phyloP scores from a whole-genome alignment of 345 rosid genomes.

The Zanthoxylum bungeanum region DNA sequence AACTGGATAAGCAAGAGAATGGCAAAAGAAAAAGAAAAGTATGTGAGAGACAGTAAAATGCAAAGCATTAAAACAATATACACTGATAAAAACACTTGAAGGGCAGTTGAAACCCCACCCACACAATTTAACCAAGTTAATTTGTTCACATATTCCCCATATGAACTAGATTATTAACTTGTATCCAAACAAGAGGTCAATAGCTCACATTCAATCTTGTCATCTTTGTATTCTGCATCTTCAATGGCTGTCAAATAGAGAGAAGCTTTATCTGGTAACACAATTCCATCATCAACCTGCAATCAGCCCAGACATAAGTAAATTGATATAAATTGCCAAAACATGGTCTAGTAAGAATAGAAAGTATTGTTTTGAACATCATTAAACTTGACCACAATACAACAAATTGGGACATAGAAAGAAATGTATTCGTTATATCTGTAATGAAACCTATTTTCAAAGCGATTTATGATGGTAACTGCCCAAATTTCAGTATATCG shows the following conservation, averaged over 20 bases:
- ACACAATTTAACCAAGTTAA: not conserved
- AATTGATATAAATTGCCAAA: not conserved
- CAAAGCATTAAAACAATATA: not conserved
- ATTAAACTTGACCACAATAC: not conserved
- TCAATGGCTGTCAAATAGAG: slow-evolving; percentile 88
- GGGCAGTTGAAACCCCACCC: not conserved
- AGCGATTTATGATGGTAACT: not conserved
- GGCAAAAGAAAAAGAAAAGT: not conserved
- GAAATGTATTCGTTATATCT: not conserved
- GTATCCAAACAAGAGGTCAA: not conserved
- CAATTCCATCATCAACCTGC: slow-evolving; percentile 76
- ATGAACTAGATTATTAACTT: not conserved
- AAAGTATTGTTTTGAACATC: not conserved
- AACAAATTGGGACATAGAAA: not conserved
- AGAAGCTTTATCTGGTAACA: slow-evolving; percentile 92
- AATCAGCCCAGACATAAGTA: slow-evolving; percentile 3
- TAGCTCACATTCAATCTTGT: slow-evolving; percentile 88
- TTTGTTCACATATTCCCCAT: not conserved
- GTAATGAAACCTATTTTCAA: not conserved
- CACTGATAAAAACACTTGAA: not conserved
- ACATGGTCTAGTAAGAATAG: not conserved
- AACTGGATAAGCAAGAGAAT: slow-evolving; percentile 39
- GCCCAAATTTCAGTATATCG: not conserved
- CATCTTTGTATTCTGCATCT: slow-evolving; percentile 95
- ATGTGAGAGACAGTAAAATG: slow-evolving; percentile 4